Percentiles rank a stretch among this genome's conserved stretches.
Evolutionary conservation across 805 yeast species (phyloP).

Genomic region (Metschnikowia lunata): DNA sequence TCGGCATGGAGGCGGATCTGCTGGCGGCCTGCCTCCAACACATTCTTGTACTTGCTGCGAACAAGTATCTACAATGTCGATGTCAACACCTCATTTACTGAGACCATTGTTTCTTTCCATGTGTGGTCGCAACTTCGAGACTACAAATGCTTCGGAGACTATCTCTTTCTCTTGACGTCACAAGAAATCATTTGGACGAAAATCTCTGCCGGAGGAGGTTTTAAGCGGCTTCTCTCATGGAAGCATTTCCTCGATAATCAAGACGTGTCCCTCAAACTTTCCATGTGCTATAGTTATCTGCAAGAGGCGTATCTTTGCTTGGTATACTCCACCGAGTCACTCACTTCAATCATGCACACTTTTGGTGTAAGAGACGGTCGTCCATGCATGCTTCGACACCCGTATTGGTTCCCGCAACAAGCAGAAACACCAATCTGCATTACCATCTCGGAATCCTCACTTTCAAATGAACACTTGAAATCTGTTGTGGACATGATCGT

Average conservation of each 20-base stretch:
- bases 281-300: conserved; percentile 16
- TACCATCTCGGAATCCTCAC: neutral
- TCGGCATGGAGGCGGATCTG: conserved; percentile 11
- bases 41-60: conserved; percentile 5
- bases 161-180: conserved; percentile 57
- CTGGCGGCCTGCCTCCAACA: conserved; percentile 9
- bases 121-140: conserved; percentile 16
- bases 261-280: conserved; percentile 50
- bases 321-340: conserved; percentile 30
- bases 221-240: conserved; percentile 62
- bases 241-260: conserved; percentile 56
- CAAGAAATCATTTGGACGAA: conserved; percentile 57
- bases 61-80: conserved; percentile 6
- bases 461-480: too few relatives aligned
- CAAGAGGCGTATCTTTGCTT: conserved; percentile 10
- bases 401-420: conserved; percentile 18
- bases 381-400: conserved; percentile 38
- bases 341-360: conserved; percentile 29
- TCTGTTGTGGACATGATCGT: neutral
- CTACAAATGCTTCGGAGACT: conserved; percentile 13
- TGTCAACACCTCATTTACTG: neutral
- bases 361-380: conserved; percentile 29
- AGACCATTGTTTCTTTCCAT: conserved; percentile 11
- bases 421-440: neutral
- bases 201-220: conserved; percentile 19